phyloP scores from a whole-genome alignment of 2,329 filamentous ascomycete genomes.

The Keithomyces neogunnii region DNA sequence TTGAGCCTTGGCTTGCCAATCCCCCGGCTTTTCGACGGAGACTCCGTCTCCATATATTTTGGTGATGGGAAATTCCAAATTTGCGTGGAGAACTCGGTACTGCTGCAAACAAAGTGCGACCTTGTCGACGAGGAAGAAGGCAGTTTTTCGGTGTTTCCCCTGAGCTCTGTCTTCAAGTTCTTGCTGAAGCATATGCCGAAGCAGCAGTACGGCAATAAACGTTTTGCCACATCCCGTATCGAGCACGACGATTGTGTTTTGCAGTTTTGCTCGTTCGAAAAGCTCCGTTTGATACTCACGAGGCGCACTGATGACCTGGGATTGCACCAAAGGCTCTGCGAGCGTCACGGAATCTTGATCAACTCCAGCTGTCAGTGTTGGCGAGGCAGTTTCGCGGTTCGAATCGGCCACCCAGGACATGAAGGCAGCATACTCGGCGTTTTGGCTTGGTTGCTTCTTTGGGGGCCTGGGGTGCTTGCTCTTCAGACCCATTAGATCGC shows the following conservation, averaged over 20 bases:
- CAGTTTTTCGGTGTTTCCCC: slow-evolving; percentile 53
- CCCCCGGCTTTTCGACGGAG: slow-evolving; percentile 30
- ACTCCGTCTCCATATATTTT: slow-evolving; percentile 66
- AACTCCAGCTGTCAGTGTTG: not conserved
- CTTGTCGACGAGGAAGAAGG: slow-evolving; percentile 88
- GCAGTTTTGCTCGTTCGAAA: slow-evolving; percentile 74
- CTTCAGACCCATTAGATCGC: not conserved
- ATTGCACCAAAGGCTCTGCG: not conserved
- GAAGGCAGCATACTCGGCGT: slow-evolving; percentile 8
- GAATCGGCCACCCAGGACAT: slow-evolving; percentile 5
- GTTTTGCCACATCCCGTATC: slow-evolving; percentile 97
- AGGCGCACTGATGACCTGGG: slow-evolving; percentile 61
- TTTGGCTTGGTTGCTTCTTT: not conserved
- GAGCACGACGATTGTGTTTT: slow-evolving; percentile 87
- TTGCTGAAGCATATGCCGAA: slow-evolving; percentile 65
- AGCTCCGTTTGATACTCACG: slow-evolving; percentile 89
- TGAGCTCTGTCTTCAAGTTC: slow-evolving; percentile 63
- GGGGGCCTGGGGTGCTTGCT: not conserved
- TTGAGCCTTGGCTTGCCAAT: slow-evolving; percentile 43
- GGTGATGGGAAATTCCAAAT: slow-evolving; percentile 67
- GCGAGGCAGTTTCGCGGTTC: not conserved
- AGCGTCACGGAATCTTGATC: not conserved
- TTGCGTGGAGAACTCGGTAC: slow-evolving; percentile 69
- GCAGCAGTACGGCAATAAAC: slow-evolving; percentile 80
- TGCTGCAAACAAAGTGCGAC: slow-evolving; percentile 90